These are phyloP conservation scores for Xylaria sp. DNA, from an alignment of 2,329 filamentous ascomycete genomes.

Conservation along the genomic window DNA sequence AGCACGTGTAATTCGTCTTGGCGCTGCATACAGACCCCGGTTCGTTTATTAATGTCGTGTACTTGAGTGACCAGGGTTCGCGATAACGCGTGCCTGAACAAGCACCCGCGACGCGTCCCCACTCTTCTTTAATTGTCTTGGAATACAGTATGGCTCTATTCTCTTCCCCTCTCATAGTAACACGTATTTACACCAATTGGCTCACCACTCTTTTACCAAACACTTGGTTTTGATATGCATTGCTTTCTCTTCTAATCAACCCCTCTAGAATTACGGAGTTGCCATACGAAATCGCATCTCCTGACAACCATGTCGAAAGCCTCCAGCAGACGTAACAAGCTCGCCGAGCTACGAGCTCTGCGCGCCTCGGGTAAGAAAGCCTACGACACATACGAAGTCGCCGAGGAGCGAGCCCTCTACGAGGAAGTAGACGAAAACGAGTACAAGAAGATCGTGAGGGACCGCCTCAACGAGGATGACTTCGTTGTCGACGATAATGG, in stretches of 20 bases:
- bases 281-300: constrained; percentile 6
- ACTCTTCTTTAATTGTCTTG: constrained; percentile 26
- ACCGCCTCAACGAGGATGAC: constrained; percentile 91
- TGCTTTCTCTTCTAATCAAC: constrained; percentile 11
- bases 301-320: constrained; percentile 55
- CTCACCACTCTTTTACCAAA: constrained; percentile 5
- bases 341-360: constrained; percentile 85
- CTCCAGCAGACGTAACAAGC: constrained; percentile 60
- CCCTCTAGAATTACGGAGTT: constrained; percentile 5
- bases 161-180: constrained; percentile 8
- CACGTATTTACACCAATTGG: constrained; percentile 17
- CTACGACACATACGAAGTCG: constrained; percentile 86
- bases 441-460: constrained; percentile 95
- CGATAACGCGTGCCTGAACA: constrained; percentile 41
- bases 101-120: constrained; percentile 46
- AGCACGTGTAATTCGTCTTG: background rate
- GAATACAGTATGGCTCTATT: background rate
- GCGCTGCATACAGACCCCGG: background rate
- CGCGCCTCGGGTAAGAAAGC: constrained; percentile 92
- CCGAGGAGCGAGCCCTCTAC: constrained; percentile 86
- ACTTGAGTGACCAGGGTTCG: constrained; percentile 40
- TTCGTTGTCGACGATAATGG: constrained; percentile 99
- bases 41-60: background rate
- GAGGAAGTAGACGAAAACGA: constrained; percentile 97
- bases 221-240: constrained; percentile 8